A percentile compares a stretch with the other conserved stretches of the same genome.
phyloP scores from a whole-genome alignment of 2,329 filamentous ascomycete genomes.

The Hyphodiscus sp. region DNA sequence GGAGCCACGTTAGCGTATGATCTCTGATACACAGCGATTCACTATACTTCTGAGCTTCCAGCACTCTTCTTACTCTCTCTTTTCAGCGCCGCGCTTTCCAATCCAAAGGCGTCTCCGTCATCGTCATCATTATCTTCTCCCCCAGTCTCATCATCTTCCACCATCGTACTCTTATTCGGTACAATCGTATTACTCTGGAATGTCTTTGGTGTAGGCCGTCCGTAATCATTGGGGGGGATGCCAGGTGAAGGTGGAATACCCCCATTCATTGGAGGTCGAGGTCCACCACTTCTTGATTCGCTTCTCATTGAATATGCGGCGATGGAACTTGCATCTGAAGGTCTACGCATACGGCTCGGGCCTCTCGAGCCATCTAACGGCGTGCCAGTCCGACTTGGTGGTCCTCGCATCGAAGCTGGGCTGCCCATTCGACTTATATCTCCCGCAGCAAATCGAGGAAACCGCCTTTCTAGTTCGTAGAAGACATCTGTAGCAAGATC shows the following conservation, averaged over 20 bases:
- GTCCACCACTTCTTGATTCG: slow-evolving; percentile 27
- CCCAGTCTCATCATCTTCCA: slow-evolving; percentile 79
- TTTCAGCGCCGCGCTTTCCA: slow-evolving; percentile 38
- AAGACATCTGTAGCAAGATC: slow-evolving; percentile 95
- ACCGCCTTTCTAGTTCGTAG: slow-evolving; percentile 85
- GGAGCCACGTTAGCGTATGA: slow-evolving; percentile 14
- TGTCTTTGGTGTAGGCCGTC: slow-evolving; percentile 76
- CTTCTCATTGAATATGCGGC: slow-evolving; percentile 33
- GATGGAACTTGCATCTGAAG: slow-evolving; percentile 54
- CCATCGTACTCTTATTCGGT: slow-evolving; percentile 95
- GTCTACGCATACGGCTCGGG: slow-evolving; percentile 38
- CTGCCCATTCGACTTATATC: slow-evolving; percentile 66
- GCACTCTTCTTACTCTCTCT: slow-evolving; percentile 34
- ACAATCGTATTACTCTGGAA: slow-evolving; percentile 95
- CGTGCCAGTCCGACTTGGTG: slow-evolving; percentile 50
- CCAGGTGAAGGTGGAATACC: slow-evolving; percentile 54
- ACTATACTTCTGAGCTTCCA: slow-evolving; percentile 34
- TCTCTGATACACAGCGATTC: neutral
- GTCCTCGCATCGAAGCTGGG: slow-evolving; percentile 56
- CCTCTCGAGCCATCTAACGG: slow-evolving; percentile 56
- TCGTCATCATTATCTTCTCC: slow-evolving; percentile 77
- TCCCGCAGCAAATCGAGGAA: slow-evolving; percentile 68
- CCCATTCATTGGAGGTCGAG: slow-evolving; percentile 37
- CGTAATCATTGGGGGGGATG: slow-evolving; percentile 56
- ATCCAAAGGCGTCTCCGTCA: slow-evolving; percentile 59